These are phyloP conservation scores for Lentinus brumalis DNA, from an alignment of 768 basidiomycete genomes.

Conservation along the genomic window DNA sequence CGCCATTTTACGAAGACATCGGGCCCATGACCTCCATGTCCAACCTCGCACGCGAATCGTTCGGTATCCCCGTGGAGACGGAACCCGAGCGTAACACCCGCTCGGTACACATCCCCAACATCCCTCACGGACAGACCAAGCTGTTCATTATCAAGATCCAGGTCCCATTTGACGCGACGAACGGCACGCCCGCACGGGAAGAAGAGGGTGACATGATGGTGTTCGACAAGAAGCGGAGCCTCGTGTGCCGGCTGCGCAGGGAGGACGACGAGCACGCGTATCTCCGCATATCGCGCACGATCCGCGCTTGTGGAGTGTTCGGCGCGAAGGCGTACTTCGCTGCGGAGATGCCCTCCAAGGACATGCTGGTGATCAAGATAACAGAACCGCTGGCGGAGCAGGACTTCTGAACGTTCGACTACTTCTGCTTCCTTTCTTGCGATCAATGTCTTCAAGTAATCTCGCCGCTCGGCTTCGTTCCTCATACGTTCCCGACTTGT, in stretches of 20 bases:
- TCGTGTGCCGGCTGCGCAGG: slow-evolving; percentile 46
- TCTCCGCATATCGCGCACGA: slow-evolving; percentile 39
- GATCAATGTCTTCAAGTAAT: no score
- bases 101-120: slow-evolving; percentile 21
- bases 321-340: slow-evolving; percentile 56
- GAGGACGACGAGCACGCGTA: slow-evolving; percentile 39
- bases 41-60: slow-evolving; percentile 31
- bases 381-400: slow-evolving; percentile 58
- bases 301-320: slow-evolving; percentile 44
- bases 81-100: slow-evolving; percentile 23
- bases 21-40: slow-evolving; percentile 28
- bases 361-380: slow-evolving; percentile 52
- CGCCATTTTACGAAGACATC: slow-evolving; percentile 40
- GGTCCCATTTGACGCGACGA: slow-evolving; percentile 34
- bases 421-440: no score
- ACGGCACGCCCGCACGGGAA: slow-evolving; percentile 16
- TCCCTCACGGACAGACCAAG: slow-evolving; percentile 34
- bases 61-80: slow-evolving; percentile 30
- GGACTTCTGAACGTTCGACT: slow-evolving; percentile 41
- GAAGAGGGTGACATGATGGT: slow-evolving; percentile 36
- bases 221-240: slow-evolving; percentile 56
- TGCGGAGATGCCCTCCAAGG: slow-evolving; percentile 48
- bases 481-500: no score
- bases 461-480: no score
- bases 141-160: slow-evolving; percentile 57